A percentile compares a stretch with the other conserved stretches of the same genome.
These are phyloP conservation scores for Diplodia sapinea DNA, from an alignment of 2,329 filamentous ascomycete species.

Conservation along the genomic window DNA sequence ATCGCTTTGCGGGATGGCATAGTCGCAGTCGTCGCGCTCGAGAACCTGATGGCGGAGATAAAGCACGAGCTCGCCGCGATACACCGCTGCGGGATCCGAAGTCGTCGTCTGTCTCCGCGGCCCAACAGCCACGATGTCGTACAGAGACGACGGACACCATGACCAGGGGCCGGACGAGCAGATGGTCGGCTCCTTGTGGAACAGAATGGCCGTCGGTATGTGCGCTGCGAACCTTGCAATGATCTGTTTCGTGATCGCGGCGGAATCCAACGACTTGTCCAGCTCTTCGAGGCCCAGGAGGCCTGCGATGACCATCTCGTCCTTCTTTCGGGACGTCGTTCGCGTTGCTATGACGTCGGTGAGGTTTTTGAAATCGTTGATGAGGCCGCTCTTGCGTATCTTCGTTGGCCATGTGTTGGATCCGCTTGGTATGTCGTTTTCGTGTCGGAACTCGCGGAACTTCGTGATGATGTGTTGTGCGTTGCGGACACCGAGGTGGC, in stretches of 20 bases:
- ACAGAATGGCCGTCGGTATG: not conserved
- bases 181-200: not conserved
- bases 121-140: not conserved
- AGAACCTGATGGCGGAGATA: not conserved
- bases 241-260: not conserved
- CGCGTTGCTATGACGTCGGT: not conserved
- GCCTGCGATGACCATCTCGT: not conserved
- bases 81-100: not conserved
- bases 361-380: not conserved
- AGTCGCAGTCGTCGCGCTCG: not conserved
- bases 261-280: not conserved
- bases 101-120: not conserved
- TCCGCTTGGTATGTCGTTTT: not conserved
- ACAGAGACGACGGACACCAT: not conserved
- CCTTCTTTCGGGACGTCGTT: not conserved
- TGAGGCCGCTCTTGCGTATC: not conserved
- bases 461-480: not conserved
- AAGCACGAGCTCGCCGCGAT: not conserved
- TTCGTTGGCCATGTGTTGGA: not conserved
- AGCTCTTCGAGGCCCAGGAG: not conserved
- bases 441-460: not conserved
- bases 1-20: not conserved
- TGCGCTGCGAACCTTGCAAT: not conserved
- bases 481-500: not conserved
- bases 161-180: not conserved